phyloP scores from a whole-genome alignment of 2,329 filamentous ascomycete species.

The Aureobasidium sp. region DNA sequence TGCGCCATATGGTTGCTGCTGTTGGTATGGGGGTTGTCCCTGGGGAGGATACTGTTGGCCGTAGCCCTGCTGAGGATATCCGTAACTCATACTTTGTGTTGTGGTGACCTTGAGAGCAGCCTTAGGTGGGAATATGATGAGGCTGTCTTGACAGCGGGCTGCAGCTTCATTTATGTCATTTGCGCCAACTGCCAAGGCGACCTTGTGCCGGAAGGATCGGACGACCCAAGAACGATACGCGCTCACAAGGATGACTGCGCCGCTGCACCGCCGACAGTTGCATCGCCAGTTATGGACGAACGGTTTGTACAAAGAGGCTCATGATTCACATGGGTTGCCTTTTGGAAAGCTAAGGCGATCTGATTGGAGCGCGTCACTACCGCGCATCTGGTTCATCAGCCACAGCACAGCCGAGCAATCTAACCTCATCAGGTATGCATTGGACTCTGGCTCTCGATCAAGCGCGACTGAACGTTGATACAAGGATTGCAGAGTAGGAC shows the following conservation, averaged over 20 bases:
- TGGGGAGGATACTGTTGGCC: slow-evolving; percentile 13
- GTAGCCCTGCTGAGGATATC: slow-evolving; percentile 14
- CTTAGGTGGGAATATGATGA: not conserved
- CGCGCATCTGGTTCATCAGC: not conserved
- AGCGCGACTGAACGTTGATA: not conserved
- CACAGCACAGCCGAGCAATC: not conserved
- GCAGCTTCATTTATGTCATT: slow-evolving; percentile 11
- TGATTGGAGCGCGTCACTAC: slow-evolving; percentile 3
- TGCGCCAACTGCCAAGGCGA: slow-evolving; percentile 5
- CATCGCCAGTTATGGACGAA: not conserved
- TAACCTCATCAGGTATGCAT: not conserved
- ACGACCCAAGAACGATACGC: not conserved
- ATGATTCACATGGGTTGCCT: not conserved
- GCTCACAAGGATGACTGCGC: not conserved
- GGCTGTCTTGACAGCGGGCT: not conserved
- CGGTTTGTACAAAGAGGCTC: not conserved
- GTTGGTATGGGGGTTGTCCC: slow-evolving; percentile 6
- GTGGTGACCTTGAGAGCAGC: not conserved
- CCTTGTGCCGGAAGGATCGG: slow-evolving; percentile 9
- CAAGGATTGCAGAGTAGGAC: not conserved
- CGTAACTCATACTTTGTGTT: slow-evolving; percentile 2
- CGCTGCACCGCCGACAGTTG: not conserved
- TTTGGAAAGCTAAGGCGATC: not conserved
- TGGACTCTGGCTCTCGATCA: not conserved
- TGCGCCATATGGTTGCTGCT: slow-evolving; percentile 8